Base-by-base conservation (phyloP, 768 basidiomycete species). In the Auriscalpium orientale region DNA sequence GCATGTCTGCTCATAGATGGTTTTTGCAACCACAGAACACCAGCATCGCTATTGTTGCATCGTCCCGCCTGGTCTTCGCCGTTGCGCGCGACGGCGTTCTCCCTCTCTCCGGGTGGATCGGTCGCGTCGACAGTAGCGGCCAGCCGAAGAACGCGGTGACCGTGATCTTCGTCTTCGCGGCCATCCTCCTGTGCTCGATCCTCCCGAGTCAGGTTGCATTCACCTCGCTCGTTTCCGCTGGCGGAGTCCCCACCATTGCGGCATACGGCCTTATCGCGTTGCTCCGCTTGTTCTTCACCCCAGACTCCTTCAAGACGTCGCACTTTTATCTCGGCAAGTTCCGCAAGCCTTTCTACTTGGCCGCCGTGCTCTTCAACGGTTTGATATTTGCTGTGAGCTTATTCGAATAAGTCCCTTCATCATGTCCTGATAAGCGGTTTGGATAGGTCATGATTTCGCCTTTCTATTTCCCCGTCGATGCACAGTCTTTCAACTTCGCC, bases 1-100 rank as follows among this genome's bases (percentile, higher is more conserved):
- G 15, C 18, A n/a, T n/a, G 7, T 46, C 11, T 22, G 44, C 55
- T 50, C 36, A 53, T 50, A 37, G 54, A 38, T 46, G 6, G 15
- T 18, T 13, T 48, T 21, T 40, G 38, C 22, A 34, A 20, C 3
- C 62, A 15, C 44, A 91, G 88, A 94, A 90, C 68, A 92, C 92
- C 1, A 91, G 87, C 60, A 80, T 95, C 43, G 82, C 89, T 16
- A 84, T 95, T 55, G 90, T 95, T n/a, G 93, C 94, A 1, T 82
- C 91, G 12, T 94, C 91, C 12, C 82, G 93, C 4, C 79, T 97
- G 28, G 79, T 97, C 43, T 97, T 89, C 65, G 94, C 93, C 9
- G 88, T 97, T 46, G 93, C 93, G n/a, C 85, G 94, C 53, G 94
- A 97, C 63, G 93, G 93, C 33, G 90, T 95, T 0, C 75, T 97